phyloP scores from a whole-genome alignment of 2,329 filamentous ascomycete genomes.

The Periconia digitata region DNA sequence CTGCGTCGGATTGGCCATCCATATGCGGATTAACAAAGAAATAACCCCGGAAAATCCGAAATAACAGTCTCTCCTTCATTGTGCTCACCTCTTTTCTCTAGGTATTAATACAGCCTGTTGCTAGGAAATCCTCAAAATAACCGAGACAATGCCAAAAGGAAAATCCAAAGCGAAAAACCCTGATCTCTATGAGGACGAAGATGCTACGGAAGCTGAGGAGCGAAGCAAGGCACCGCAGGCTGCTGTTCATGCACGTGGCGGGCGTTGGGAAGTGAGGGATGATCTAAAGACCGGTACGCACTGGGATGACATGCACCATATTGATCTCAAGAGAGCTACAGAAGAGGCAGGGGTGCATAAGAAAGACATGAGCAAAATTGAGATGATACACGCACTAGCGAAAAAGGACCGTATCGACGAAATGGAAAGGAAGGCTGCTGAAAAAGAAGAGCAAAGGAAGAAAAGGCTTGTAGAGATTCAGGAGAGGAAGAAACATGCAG shows the following conservation, averaged over 20 bases:
- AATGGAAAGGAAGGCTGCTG: slow-evolving; percentile 1
- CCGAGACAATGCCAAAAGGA: slow-evolving; percentile 19
- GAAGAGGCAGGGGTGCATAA: slow-evolving; percentile 23
- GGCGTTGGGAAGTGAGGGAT: slow-evolving; percentile 32
- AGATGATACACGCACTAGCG: slow-evolving; percentile 27
- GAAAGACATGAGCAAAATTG: slow-evolving; percentile 34
- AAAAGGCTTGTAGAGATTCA: slow-evolving; percentile 10
- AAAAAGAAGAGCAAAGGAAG: slow-evolving; percentile 14
- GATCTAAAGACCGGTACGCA: slow-evolving; percentile 29
- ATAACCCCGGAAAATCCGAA: neutral
- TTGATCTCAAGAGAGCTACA: slow-evolving; percentile 20
- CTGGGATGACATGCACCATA: slow-evolving; percentile 29
- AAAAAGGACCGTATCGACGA: slow-evolving; percentile 15
- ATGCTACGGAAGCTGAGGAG: neutral
- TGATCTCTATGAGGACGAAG: slow-evolving; percentile 6
- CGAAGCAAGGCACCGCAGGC: slow-evolving; percentile 15
- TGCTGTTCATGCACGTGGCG: slow-evolving; percentile 26
- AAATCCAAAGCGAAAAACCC: slow-evolving; percentile 13
- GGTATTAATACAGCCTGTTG: neutral
- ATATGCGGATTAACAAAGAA: slow-evolving; percentile 7
- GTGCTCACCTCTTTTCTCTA: neutral
- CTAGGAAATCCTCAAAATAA: neutral
- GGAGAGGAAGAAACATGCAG: slow-evolving; percentile 11
- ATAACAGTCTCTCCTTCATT: neutral
- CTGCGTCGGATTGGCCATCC: neutral